Evolutionary conservation across 2,329 filamentous ascomycete genomes (phyloP).

Genomic region (Aureobasidium mangrovei): DNA sequence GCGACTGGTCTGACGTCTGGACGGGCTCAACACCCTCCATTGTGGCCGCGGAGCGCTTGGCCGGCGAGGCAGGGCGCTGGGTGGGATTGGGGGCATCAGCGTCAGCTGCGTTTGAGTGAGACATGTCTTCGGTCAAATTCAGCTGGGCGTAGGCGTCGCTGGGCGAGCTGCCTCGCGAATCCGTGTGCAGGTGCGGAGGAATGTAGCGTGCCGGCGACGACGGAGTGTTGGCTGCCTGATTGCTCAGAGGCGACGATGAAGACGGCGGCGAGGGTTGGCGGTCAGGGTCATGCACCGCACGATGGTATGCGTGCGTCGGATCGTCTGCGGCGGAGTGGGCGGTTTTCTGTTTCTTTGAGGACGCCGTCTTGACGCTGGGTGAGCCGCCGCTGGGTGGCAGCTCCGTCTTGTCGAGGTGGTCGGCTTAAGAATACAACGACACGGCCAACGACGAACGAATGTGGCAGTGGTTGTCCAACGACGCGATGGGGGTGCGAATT

Average conservation of each 20-base stretch:
- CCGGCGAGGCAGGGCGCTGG: slow-evolving; percentile 42
- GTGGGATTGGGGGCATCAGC: background rate
- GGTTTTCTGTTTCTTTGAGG: slow-evolving; percentile 40
- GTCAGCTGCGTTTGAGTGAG: slow-evolving; percentile 24
- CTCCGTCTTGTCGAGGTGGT: background rate
- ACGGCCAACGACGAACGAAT: background rate
- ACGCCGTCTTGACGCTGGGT: slow-evolving; percentile 18
- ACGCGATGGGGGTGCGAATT: background rate
- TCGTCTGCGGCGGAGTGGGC: slow-evolving; percentile 25
- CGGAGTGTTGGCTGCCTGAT: slow-evolving; percentile 12
- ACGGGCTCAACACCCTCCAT: slow-evolving; percentile 38
- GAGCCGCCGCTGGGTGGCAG: slow-evolving; percentile 18
- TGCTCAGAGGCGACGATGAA: slow-evolving; percentile 19
- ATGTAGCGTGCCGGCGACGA: slow-evolving; percentile 39
- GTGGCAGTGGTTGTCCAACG: background rate
- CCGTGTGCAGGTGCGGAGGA: slow-evolving; percentile 44
- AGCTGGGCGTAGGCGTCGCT: slow-evolving; percentile 46
- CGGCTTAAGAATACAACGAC: background rate
- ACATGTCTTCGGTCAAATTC: slow-evolving; percentile 39
- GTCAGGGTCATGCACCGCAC: slow-evolving; percentile 16
- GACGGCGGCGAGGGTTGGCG: slow-evolving; percentile 15
- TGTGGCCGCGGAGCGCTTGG: slow-evolving; percentile 46
- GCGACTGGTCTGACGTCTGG: background rate
- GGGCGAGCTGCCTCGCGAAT: slow-evolving; percentile 29
- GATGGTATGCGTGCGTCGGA: slow-evolving; percentile 17